Evolutionary conservation across 1,139 yeast genomes (phyloP).

Genomic region (Casaregolazyma suthepensis): DNA sequence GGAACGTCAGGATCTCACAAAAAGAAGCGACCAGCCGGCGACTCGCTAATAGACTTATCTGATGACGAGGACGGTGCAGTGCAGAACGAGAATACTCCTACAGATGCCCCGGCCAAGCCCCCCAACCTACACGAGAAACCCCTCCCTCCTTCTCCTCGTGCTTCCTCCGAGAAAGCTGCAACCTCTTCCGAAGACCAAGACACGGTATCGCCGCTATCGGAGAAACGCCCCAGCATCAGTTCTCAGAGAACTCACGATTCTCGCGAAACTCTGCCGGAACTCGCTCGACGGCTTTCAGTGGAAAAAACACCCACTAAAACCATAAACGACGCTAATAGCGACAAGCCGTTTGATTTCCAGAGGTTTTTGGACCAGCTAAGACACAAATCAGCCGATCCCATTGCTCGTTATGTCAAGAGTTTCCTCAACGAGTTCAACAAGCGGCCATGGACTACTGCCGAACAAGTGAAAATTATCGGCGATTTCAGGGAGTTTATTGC

Average conservation of each 20-base stretch:
- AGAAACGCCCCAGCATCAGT: neutral
- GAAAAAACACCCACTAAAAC: slow-evolving; percentile 2
- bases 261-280: neutral
- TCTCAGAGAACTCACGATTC: neutral
- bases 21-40: neutral
- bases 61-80: neutral
- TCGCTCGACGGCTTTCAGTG: slow-evolving; percentile 1
- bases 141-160: neutral
- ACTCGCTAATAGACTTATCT: neutral
- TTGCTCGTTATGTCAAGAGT: slow-evolving; percentile 77
- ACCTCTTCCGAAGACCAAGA: neutral
- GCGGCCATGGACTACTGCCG: slow-evolving; percentile 67
- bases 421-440: slow-evolving; percentile 66
- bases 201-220: neutral
- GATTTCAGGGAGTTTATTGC: slow-evolving; percentile 64
- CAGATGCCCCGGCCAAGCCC: neutral
- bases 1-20: neutral
- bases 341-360: slow-evolving; percentile 68
- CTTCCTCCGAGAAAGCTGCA: neutral
- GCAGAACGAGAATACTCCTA: neutral
- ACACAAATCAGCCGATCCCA: slow-evolving; percentile 76
- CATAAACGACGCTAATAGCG: slow-evolving; percentile 13
- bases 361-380: slow-evolving; percentile 66
- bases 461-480: slow-evolving; percentile 66
- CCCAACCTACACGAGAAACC: neutral